Evolutionary conservation across 768 basidiomycete genomes (phyloP), one percentile per base, ranked within the genome.

Genomic region (Termitomyces bulborhizus): DNA sequence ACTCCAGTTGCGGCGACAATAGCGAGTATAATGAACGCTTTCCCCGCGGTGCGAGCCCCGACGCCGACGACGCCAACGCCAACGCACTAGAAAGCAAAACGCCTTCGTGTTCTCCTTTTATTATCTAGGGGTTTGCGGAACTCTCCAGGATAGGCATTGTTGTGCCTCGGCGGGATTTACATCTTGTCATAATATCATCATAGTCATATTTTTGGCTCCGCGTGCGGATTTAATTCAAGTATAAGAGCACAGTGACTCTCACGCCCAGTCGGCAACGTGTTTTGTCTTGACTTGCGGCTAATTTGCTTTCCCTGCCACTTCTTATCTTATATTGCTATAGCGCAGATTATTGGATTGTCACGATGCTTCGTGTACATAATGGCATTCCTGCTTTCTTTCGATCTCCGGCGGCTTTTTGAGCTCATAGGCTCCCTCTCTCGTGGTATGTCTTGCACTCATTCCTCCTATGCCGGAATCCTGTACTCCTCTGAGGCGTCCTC

Each of bases 11-110:
- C 82, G 2, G 71, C 83, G 27, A 78, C 83, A 51, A 80, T 86
- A 64, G 86, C 83, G 34, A 82, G 78, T 56, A 85, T 88, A 59
- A 82, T 88, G 84, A 81, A 84, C 60, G 84, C 84, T n/a, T 86
- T 85, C 65, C 76, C 82, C 8, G 65, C 71, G 1, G 61, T 62
- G 8, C 60, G 51, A 21, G 59, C 44, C 6, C 31, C 60, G 21
- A 27, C 46, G 27, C 50, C 52, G 21, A 21, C 29, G 9, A 36
- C 55, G 13, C 59, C 59, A 15, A 45, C 53, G 12, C 59, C 59
- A 13, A 47, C 55, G n/a, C 56, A 63, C n/a, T 61, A 56, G 40
- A 39, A 27, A 1, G 29, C 18, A 27, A 37, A 11, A 31, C 16
- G 1, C 9, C 12, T 58, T 13, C 15, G 5, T 31, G 13, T 24